Evolutionary conservation across 202 grass and related monocot genomes (phyloP), one percentile per base, ranked within the genome.

Genomic region (Carex arenaria): DNA sequence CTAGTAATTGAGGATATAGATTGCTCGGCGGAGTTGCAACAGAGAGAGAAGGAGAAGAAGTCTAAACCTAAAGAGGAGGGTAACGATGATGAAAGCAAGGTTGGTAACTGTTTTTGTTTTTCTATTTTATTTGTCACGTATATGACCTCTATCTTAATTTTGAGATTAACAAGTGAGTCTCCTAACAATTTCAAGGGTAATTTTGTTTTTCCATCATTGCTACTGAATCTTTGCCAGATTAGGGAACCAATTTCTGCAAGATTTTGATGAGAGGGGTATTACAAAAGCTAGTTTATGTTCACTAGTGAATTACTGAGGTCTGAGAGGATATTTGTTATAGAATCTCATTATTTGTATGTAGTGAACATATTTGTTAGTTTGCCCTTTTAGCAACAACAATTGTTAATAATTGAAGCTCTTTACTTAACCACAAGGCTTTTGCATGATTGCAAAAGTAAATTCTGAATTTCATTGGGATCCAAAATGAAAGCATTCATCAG

Each of bases 1-100:
- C 92, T 91, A 7, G 87, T 91, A 67, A 85, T 94, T 64, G 94
- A 94, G 87, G 94, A 97, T 87, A 97, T 97, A 61, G 92, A 97
- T 67, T 97, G 92, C 84, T 83, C 88, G 31, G 83, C 90, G 52
- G 72, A 86, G 7, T 68, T 89, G 66, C 61, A 91, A 77, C 62
- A 79, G 30, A 88, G 90, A 87, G 88, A 86, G 49, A 67, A 80
- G 61, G 59, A 1, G 65, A 85, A 65, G 68, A 60, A 67, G 30
- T 19, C 62, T 66, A 91, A 51, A 75, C 64, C 72, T 34, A 78
- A 86, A 23, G 64, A 69, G 23, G 64, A 82, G 4, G 28, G 28
- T 72, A 36, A 23, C 22, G 79, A 97, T 26, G 91, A 90, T 82
- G 80, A 82, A 32, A 82, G 80, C 19, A 97, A 94, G 80, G 94